phyloP scores from a whole-genome alignment of 345 rosid genomes.

The Eucalyptus sideroxylon region DNA sequence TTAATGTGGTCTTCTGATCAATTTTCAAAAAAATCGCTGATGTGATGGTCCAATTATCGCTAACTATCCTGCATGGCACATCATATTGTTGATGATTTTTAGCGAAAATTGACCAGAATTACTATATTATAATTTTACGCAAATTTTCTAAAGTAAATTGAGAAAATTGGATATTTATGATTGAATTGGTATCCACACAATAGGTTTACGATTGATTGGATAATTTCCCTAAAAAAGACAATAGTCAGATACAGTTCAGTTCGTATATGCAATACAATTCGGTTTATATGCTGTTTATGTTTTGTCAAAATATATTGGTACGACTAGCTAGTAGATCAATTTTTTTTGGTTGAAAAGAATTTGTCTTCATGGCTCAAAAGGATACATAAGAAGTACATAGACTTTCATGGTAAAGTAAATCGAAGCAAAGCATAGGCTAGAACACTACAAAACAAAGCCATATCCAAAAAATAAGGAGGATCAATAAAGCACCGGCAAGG shows the following conservation, averaged over 20 bases:
- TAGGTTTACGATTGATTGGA: too few relatives aligned
- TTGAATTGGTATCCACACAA: fast-evolving
- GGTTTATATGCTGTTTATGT: neutral
- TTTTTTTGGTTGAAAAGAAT: neutral
- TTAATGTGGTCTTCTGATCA: fast-evolving
- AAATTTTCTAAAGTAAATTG: neutral
- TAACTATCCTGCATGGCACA: neutral
- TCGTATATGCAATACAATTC: fast-evolving
- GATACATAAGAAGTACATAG: too few relatives aligned
- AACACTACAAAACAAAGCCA: too few relatives aligned
- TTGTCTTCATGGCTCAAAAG: too few relatives aligned
- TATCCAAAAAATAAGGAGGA: too few relatives aligned
- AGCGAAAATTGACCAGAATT: fast-evolving
- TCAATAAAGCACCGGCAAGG: too few relatives aligned
- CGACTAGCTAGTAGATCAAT: too few relatives aligned
- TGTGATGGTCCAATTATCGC: fast-evolving
- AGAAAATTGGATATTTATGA: neutral
- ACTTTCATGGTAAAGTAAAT: too few relatives aligned
- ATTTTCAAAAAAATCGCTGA: neutral
- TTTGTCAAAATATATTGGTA: too few relatives aligned
- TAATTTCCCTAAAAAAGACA: neutral
- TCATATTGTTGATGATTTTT: neutral
- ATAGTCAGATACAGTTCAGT: fast-evolving
- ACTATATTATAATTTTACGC: neutral
- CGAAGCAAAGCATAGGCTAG: fast-evolving